A percentile compares a stretch with the other conserved stretches of the same genome.
Evolutionary conservation across 2,329 filamentous ascomycete genomes (phyloP).

Genomic region (Trichoderma gracile): DNA sequence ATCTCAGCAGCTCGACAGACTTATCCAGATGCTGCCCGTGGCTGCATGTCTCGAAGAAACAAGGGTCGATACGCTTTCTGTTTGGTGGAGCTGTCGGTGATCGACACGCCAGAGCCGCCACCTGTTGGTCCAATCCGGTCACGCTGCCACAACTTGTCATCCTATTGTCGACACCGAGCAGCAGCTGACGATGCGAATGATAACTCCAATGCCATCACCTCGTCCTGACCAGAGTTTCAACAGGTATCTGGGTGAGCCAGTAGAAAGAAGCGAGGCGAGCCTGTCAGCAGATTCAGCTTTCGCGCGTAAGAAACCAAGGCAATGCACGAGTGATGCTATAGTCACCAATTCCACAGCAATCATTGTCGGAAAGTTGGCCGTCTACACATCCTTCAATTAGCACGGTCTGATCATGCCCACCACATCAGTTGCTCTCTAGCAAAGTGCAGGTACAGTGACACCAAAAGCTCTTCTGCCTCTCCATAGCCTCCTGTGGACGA

Average conservation of each 20-base stretch:
- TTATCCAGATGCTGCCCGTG: constrained; percentile 1
- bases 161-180: neutral
- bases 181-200: constrained; percentile 20
- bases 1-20: neutral
- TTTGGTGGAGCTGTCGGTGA: constrained; percentile 24
- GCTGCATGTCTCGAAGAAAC: constrained; percentile 9
- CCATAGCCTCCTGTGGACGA: too few relatives aligned
- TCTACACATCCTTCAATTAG: neutral
- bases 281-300: neutral
- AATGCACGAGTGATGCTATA: too few relatives aligned
- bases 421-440: neutral
- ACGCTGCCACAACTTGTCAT: constrained; percentile 17
- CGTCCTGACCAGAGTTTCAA: too few relatives aligned
- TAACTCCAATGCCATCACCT: neutral
- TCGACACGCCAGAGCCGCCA: constrained; percentile 23
- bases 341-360: neutral
- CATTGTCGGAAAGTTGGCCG: neutral
- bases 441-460: neutral
- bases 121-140: constrained; percentile 23
- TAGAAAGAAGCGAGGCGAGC: neutral
- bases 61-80: constrained; percentile 19
- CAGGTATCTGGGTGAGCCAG: too few relatives aligned
- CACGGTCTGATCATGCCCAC: neutral
- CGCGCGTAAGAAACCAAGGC: too few relatives aligned
- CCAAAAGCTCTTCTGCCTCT: too few relatives aligned